Evolutionary conservation across 495 filamentous ascomycete genomes (phyloP), one percentile per base, ranked within the genome.

Genomic region (Tuber aestivum): DNA sequence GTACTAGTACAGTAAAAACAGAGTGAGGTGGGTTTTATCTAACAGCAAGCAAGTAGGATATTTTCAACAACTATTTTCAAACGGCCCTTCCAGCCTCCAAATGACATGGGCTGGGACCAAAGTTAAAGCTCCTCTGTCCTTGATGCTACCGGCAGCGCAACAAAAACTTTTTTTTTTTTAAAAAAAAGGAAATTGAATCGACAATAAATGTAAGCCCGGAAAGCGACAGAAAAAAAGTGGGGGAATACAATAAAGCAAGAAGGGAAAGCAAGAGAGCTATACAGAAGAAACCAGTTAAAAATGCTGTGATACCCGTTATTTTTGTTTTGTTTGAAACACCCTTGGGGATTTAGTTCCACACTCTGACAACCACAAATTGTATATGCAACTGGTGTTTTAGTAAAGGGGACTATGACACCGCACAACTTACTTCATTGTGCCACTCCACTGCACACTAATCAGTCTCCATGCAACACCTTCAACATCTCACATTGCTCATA

Each of bases 231-330:
- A 61, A 41, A 38, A 41, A 76, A n/a, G 68, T 27, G 35, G 72
- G 45, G 44, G 50, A 32, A 69, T 76, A 48, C 20, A 40, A 41
- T 32, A 76, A 68, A 48, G 75, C 41, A 41, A 74, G 21, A 76
- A 76, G 27, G 37, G 44, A 56, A 65, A 41, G 73, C 21, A 41
- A 38, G 61, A 74, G 40, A 40, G 37, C 61, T 38, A 74, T 75
- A 50, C 23, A 40, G 32, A 35, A 14, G 23, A 23, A 18, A 45
- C 41, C 21, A 8, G 23, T 69, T 20, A 38, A 20, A 7, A 14
- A 23, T 48, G 40, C 72, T 61, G 32, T 37, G 41, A 45, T 65
- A 35, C 56, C 4, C 20, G 4, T 35, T 65, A 65, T 65, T 61
- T 61, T 61, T 65, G 3, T 6, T 65, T 65, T 65, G 56, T 65